Percentiles rank a stretch among this genome's conserved stretches.
Evolutionary conservation across 148 eudicot genomes (phyloP).

Genomic region (Silene conica): DNA sequence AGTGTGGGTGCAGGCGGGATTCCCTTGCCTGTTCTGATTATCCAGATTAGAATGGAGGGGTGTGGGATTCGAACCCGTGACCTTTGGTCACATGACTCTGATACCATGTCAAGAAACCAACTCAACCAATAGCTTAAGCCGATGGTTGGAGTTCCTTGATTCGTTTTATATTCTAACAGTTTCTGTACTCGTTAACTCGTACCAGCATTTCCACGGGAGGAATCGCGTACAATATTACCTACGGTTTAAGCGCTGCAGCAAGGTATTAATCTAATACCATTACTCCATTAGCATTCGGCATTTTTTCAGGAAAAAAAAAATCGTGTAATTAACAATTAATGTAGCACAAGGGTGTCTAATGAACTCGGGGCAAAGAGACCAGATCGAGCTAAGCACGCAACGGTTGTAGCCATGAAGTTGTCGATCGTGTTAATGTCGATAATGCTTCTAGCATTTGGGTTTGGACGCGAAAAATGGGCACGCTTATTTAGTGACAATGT

Average conservation of each 20-base stretch:
- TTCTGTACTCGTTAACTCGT: no score
- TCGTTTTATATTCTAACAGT: no score
- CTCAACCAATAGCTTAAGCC: no score
- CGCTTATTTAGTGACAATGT: conserved; percentile 50
- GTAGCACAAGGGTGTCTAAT: conserved; percentile 83
- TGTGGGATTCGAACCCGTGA: no score
- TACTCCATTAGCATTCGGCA: no score
- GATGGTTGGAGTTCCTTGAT: no score
- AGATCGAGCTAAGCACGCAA: conserved; percentile 53
- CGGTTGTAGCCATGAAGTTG: conserved; percentile 60
- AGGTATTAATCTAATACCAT: conserved; percentile 38
- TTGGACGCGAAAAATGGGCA: conserved; percentile 67
- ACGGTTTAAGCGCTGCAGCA: conserved; percentile 81
- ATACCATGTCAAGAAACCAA: no score
- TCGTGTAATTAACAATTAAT: not conserved
- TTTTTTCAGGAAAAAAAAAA: no score
- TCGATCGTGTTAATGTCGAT: conserved; percentile 41
- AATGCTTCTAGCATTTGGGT: conserved; percentile 40
- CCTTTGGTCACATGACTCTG: no score
- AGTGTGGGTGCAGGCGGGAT: no score
- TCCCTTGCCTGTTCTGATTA: no score
- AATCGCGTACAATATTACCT: conserved; percentile 53
- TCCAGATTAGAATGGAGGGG: no score
- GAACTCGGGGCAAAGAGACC: conserved; percentile 72
- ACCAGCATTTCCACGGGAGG: conserved; percentile 78